Percentiles rank a stretch among this genome's conserved stretches.
These are phyloP conservation scores for Aspergillus conjunctus DNA, from an alignment of 495 filamentous ascomycete genomes.

Conservation along the genomic window DNA sequence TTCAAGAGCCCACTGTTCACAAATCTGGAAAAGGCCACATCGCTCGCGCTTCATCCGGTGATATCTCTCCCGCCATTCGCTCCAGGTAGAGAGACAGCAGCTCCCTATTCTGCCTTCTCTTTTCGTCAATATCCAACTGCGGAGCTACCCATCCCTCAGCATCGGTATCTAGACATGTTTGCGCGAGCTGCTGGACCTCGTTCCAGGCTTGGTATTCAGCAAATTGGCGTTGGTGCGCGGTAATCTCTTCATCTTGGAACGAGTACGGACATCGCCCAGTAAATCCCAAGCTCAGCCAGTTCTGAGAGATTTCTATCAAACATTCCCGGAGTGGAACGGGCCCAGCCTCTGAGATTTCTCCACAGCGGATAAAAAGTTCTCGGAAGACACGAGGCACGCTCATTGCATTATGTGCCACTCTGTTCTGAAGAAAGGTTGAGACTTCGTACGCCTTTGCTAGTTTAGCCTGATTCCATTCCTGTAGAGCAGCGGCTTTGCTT, in stretches of 20 bases:
- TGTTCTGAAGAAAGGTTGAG: constrained; percentile 32
- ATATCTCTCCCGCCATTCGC: constrained; percentile 29
- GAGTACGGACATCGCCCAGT: constrained; percentile 33
- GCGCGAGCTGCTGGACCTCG: constrained; percentile 32
- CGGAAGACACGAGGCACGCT: constrained; percentile 34
- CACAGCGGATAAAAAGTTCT: constrained; percentile 38
- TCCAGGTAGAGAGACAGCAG: constrained; percentile 33
- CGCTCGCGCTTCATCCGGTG: constrained; percentile 29
- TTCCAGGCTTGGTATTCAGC: constrained; percentile 35
- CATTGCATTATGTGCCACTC: constrained; percentile 33
- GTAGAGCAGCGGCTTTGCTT: constrained; percentile 25
- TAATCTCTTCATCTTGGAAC: constrained; percentile 32
- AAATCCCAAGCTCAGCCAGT: constrained; percentile 35
- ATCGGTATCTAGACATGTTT: constrained; percentile 42
- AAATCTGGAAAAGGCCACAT: constrained; percentile 28
- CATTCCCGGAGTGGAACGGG: constrained; percentile 38
- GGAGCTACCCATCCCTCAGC: constrained; percentile 41
- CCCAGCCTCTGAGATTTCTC: constrained; percentile 36
- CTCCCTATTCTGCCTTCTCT: constrained; percentile 33
- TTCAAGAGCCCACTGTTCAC: too few species aligned
- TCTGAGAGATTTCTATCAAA: constrained; percentile 37
- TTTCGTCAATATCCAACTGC: constrained; percentile 34
- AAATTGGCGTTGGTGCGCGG: constrained; percentile 32
- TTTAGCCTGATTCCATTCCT: constrained; percentile 30
- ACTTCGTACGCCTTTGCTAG: constrained; percentile 41